A percentile compares a stretch with the other conserved stretches of the same genome.
Evolutionary conservation across 2,329 filamentous ascomycete genomes (phyloP).

Genomic region (Arthrobotrys megalospora): DNA sequence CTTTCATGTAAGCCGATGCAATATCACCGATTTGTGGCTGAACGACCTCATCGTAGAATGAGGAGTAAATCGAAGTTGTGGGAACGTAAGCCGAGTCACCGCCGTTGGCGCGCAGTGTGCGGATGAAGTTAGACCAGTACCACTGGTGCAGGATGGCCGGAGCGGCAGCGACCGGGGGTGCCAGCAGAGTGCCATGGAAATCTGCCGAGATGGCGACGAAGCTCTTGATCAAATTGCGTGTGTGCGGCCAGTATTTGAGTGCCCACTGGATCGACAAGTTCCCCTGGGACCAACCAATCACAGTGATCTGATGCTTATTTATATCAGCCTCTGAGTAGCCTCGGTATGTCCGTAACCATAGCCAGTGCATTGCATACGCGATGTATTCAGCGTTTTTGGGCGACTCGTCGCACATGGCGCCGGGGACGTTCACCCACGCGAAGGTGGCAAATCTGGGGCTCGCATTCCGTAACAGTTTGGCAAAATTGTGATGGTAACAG

Average conservation of each 20-base stretch:
- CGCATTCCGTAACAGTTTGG: conserved; percentile 68
- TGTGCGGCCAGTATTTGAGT: conserved; percentile 74
- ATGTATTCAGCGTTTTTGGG: conserved; percentile 73
- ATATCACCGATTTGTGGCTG: conserved; percentile 70
- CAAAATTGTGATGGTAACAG: conserved; percentile 70
- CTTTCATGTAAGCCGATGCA: conserved; percentile 70
- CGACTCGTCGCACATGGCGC: conserved; percentile 69
- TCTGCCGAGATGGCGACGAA: conserved; percentile 72
- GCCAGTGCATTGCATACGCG: conserved; percentile 71
- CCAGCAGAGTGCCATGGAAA: conserved; percentile 71
- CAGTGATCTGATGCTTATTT: conserved; percentile 67
- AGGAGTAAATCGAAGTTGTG: conserved; percentile 72
- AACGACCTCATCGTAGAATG: conserved; percentile 71
- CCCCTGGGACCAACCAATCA: conserved; percentile 74
- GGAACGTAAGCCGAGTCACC: conserved; percentile 73
- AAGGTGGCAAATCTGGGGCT: conserved; percentile 69
- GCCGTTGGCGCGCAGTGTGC: conserved; percentile 68
- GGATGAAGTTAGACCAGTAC: conserved; percentile 69
- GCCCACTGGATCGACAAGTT: conserved; percentile 73
- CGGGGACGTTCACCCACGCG: conserved; percentile 74
- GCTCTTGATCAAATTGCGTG: conserved; percentile 69
- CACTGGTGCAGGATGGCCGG: conserved; percentile 71
- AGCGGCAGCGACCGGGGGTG: conserved; percentile 66
- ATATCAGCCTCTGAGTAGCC: conserved; percentile 72
- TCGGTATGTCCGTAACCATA: conserved; percentile 40